phyloP scores from a whole-genome alignment of 352 stramenopile genomes.

The Pythium myriotylum region DNA sequence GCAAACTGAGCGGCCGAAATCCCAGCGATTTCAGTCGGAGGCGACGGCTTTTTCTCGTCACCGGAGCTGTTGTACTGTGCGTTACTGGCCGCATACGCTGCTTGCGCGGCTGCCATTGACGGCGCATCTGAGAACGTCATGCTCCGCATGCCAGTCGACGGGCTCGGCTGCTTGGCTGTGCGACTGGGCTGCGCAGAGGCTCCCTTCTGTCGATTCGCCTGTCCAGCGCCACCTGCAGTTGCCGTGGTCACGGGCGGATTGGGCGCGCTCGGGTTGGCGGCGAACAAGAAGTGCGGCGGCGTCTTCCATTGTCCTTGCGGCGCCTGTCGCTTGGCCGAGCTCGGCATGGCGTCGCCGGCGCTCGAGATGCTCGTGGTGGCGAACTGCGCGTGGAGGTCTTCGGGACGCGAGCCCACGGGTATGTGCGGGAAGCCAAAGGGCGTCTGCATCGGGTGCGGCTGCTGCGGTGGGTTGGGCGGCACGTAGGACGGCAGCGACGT shows the following conservation, averaged over 20 bases:
- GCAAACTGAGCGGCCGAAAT: slow-evolving; percentile 85
- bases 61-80: slow-evolving; percentile 28
- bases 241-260: slow-evolving; percentile 16
- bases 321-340: slow-evolving; percentile 45
- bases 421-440: slow-evolving; percentile 31
- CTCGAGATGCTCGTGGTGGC: slow-evolving; percentile 29
- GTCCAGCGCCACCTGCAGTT: background rate
- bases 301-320: slow-evolving; percentile 67
- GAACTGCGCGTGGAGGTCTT: slow-evolving; percentile 32
- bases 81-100: slow-evolving; percentile 20
- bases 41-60: slow-evolving; percentile 41
- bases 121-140: slow-evolving; percentile 63
- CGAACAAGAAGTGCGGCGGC: slow-evolving; percentile 58
- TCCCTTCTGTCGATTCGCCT: slow-evolving; percentile 6
- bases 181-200: background rate
- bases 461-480: slow-evolving; percentile 36
- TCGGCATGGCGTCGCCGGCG: slow-evolving; percentile 22
- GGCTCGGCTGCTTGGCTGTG: slow-evolving; percentile 35
- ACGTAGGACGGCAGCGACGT: slow-evolving; percentile 80
- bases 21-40: slow-evolving; percentile 43
- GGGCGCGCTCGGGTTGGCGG: slow-evolving; percentile 27
- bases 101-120: slow-evolving; percentile 14
- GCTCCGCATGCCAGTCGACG: slow-evolving; percentile 57
- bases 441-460: slow-evolving; percentile 20
- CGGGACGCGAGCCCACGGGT: slow-evolving; percentile 24